Evolutionary conservation across 306 rosid genomes (phyloP).

Genomic region (Gillenia trifoliata): DNA sequence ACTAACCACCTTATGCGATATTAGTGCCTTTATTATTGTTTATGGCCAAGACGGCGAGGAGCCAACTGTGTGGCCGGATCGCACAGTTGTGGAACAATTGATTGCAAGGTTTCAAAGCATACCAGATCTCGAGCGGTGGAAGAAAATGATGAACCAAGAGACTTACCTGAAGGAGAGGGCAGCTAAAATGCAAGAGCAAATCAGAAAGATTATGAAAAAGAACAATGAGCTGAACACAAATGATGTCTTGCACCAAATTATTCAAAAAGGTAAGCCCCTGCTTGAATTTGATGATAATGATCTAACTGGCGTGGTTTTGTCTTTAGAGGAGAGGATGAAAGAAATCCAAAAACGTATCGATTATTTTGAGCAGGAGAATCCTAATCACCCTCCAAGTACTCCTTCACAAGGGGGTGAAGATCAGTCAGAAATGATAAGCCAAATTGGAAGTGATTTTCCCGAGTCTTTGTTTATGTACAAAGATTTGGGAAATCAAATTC

Average conservation of each 20-base stretch:
- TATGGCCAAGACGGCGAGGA: constrained; percentile 8
- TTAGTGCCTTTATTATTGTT: constrained; percentile 21
- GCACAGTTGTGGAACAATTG: not conserved
- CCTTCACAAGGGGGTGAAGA: not conserved
- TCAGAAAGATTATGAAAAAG: not conserved
- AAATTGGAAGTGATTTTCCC: not conserved
- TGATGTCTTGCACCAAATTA: not conserved
- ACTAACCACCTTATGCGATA: constrained; percentile 31
- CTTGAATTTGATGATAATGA: not conserved
- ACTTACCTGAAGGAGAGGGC: not conserved
- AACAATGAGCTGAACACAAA: not conserved
- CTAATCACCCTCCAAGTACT: not conserved
- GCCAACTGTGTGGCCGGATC: constrained; percentile 27
- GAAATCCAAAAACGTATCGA: not conserved
- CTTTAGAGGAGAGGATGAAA: not conserved
- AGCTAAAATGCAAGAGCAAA: not conserved
- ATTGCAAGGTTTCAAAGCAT: not conserved
- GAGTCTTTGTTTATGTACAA: not conserved
- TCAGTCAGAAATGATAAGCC: not conserved
- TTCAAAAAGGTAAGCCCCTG: not conserved
- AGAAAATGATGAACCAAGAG: not conserved
- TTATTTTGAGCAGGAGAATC: not conserved
- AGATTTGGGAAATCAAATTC: not conserved
- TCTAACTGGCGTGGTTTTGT: not conserved
- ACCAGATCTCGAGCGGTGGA: not conserved